A percentile compares a stretch with the other conserved stretches of the same genome.
Conservation (phyloP, 108 stramenopile species). For the Bacterosira constricta region DNA sequence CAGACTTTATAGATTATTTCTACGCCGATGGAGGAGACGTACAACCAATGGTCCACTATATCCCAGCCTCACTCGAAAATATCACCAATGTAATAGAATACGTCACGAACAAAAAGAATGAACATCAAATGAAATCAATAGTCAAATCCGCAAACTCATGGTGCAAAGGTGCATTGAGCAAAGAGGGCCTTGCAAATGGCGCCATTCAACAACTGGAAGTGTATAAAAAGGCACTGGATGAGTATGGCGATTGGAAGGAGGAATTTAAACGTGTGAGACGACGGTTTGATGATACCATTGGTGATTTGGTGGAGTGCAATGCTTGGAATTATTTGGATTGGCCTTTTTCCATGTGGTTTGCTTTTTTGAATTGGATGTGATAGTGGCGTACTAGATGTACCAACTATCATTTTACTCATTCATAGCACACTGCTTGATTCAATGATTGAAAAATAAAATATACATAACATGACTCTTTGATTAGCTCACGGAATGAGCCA, state of each 20-base stretch:
- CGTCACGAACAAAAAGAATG: slow-evolving; percentile 17
- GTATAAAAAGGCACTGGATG: not conserved
- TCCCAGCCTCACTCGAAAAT: slow-evolving; percentile 32
- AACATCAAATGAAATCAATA: slow-evolving; percentile 14
- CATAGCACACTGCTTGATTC: no score
- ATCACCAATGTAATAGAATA: slow-evolving; percentile 11
- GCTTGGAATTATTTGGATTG: not conserved
- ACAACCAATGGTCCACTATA: slow-evolving; percentile 32
- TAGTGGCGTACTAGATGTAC: no score
- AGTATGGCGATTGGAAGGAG: not conserved
- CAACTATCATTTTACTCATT: no score
- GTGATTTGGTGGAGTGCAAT: slow-evolving; percentile 1
- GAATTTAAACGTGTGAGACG: not conserved
- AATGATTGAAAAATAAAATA: no score
- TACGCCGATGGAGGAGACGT: slow-evolving; percentile 15
- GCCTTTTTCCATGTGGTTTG: not conserved
- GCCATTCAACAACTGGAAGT: not conserved
- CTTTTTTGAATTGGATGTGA: no score
- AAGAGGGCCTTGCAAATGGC: not conserved
- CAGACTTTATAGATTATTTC: slow-evolving; percentile 41
- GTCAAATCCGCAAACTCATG: slow-evolving; percentile 24
- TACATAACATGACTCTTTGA: no score
- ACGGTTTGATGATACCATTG: not conserved
- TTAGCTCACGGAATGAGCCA: slow-evolving; percentile 53
- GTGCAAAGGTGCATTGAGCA: slow-evolving; percentile 3